Conservation (phyloP, 768 basidiomycete species). For the Tulasnella calospora region DNA sequence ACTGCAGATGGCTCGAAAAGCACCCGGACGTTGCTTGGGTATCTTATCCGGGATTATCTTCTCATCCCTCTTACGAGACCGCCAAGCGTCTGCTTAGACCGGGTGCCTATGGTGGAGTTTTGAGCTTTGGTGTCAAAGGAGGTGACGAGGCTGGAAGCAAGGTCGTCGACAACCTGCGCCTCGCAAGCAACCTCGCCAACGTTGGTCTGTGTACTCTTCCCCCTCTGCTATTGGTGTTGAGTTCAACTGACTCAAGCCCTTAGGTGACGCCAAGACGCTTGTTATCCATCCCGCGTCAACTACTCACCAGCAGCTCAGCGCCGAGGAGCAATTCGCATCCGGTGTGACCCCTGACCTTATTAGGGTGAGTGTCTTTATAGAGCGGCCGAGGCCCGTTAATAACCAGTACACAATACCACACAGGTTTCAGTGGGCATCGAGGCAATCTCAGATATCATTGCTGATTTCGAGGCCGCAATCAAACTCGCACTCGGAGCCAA, state of each 20-base stretch:
- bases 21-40: conserved; percentile 72
- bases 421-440: conserved; percentile 27
- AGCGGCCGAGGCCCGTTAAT: not conserved
- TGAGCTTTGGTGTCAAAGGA: conserved; percentile 33
- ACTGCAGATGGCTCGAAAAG: conserved; percentile 49
- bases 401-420: not conserved
- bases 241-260: not conserved
- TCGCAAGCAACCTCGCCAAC: conserved; percentile 31
- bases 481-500: not conserved
- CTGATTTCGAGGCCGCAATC: conserved; percentile 23
- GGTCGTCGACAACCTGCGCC: conserved; percentile 33
- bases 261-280: conserved; percentile 52
- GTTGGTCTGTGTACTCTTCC: conserved; percentile 14
- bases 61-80: conserved; percentile 31
- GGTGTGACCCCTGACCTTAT: not conserved
- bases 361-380: not conserved
- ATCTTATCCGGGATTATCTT: conserved; percentile 38
- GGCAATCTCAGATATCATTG: conserved; percentile 25
- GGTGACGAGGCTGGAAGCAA: conserved; percentile 32
- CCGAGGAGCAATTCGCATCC: conserved; percentile 13
- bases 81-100: conserved; percentile 27
- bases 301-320: conserved; percentile 19
- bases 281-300: conserved; percentile 19
- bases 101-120: conserved; percentile 31
- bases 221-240: not conserved